These are phyloP conservation scores for Ophiostoma ips DNA, from an alignment of 2,329 filamentous ascomycete genomes.

Conservation along the genomic window DNA sequence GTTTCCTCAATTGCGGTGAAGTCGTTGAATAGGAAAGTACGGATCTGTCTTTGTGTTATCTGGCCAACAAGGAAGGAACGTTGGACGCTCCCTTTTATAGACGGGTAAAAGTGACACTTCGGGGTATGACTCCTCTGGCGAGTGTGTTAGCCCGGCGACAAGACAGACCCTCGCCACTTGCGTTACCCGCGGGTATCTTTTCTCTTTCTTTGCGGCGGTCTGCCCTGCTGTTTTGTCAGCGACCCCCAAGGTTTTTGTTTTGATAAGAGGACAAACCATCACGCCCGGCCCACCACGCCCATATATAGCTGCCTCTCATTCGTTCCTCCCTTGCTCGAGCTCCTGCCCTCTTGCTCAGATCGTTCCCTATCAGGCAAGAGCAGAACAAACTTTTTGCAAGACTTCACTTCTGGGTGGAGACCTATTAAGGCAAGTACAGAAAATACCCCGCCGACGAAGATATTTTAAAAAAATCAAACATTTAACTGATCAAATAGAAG, in stretches of 20 bases:
- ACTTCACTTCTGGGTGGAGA: background rate
- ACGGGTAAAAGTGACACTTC: background rate
- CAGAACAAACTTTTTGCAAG: constrained; percentile 1
- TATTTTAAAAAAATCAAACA: background rate
- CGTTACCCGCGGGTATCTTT: background rate
- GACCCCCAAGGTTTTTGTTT: background rate
- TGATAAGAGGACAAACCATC: too few species aligned
- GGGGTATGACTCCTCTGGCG: background rate
- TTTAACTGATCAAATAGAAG: constrained; percentile 4
- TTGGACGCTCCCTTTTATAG: background rate
- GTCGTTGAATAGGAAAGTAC: background rate
- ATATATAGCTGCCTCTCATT: constrained; percentile 6
- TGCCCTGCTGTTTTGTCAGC: background rate
- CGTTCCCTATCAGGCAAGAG: constrained; percentile 1
- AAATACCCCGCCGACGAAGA: constrained; percentile 11
- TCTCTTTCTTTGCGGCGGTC: too few species aligned
- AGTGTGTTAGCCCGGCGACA: background rate
- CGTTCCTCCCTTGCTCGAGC: background rate
- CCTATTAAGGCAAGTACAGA: constrained; percentile 3
- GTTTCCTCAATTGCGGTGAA: background rate
- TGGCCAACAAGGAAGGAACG: background rate
- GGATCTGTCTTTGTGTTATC: background rate
- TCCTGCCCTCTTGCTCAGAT: background rate
- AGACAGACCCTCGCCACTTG: background rate
- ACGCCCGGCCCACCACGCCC: constrained; percentile 2